Conservation (phyloP, 2,329 filamentous ascomycete species). For the Colletotrichum liaoningense region DNA sequence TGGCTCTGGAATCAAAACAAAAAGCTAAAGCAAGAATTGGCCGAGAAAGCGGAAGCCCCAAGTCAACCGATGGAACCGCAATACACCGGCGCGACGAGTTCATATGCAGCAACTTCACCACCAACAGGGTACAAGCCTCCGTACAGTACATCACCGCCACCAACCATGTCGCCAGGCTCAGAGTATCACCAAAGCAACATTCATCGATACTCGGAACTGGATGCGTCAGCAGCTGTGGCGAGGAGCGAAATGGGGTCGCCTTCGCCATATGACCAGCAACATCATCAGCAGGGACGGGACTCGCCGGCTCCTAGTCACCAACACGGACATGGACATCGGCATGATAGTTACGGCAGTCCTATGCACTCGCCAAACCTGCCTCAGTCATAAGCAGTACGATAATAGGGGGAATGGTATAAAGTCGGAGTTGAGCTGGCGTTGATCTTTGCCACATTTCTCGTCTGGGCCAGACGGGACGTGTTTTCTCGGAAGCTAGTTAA, state of each 20-base stretch:
- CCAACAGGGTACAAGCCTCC: conserved; percentile 21
- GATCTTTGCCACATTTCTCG: background rate
- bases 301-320: background rate
- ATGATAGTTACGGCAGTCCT: background rate
- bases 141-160: background rate
- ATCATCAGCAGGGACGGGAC: conserved; percentile 21
- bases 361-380: conserved; percentile 9
- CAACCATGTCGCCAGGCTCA: conserved; percentile 15
- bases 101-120: conserved; percentile 8
- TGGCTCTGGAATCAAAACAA: conserved; percentile 40
- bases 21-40: conserved; percentile 32
- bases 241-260: conserved; percentile 31
- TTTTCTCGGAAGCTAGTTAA: background rate
- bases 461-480: background rate
- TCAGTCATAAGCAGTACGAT: background rate
- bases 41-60: conserved; percentile 6
- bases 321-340: background rate
- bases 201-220: conserved; percentile 39
- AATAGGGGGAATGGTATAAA: background rate
- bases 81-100: conserved; percentile 1
- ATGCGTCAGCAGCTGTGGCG: conserved; percentile 35
- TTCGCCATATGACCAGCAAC: conserved; percentile 25
- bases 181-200: conserved; percentile 29
- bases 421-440: background rate
- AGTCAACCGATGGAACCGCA: conserved; percentile 6